Base-by-base conservation (phyloP, 2,329 filamentous ascomycete genomes). In the Tolypocladium inflatum region DNA sequence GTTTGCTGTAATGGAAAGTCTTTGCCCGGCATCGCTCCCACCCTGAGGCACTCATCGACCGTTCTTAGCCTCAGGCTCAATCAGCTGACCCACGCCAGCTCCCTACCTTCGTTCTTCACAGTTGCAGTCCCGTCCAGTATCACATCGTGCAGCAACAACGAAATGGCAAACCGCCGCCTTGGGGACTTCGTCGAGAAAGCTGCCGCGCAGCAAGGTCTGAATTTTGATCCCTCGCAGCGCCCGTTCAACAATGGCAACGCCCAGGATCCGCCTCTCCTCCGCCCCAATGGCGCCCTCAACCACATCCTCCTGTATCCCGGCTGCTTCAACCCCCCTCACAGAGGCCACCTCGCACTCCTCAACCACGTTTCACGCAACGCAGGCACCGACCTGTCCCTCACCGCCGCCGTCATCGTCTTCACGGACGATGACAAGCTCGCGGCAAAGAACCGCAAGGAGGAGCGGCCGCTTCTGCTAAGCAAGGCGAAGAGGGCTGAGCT, bases 301-400 rank as follows among this genome's bases (percentile, higher is more conserved):
- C 59, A 63, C 10, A 65, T 74, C n/a, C 60, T 75, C 1, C 26
- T 74, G 1, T 74, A 65, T 55, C 70, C 71, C 1, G 73, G 73
- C 0, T 68, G 67, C 11, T 74, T 74, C 63, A 74, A 75, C 55
- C 73, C 73, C 1, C 71, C 73, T 17, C 71, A 74, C 55, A 62
- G 58, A 7, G 71, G 72, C 0, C 73, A 75, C 52, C 51, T 68
- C 1, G 59, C 69, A 0, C 65, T 74, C 4, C 66, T 75, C 1
- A 56, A 58, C 1, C 64, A 73, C 55, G 66, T 66, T 10, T 67
- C 68, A 41, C 53, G 58, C 1, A 64, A 70, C 48, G 62, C 63
- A 8, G 67, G 66, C 4, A 53, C 59, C 2, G 68, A 70, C 19
- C 59, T 73, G 7, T 57, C 68, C 37, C 59, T 73, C 17, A 57